Evolutionary conservation across 306 rosid species (phyloP).

Genomic region (Prunus persica): Prunus_persica_NCBIv2 NC_034016.1:14218501-14219000

Average conservation of each 20-base stretch:
- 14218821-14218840: neutral
- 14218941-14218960: conserved; percentile 41
- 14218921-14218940: conserved; percentile 53
- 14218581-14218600: conserved; percentile 30
- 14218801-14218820: too few species aligned
- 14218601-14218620: conserved; percentile 29
- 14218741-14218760: too few species aligned
- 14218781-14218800: too few species aligned
- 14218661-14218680: neutral
- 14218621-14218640: conserved; percentile 44
- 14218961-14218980: conserved; percentile 46
- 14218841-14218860: neutral
- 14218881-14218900: conserved; percentile 40
- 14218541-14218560: conserved; percentile 39
- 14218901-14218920: conserved; percentile 35
- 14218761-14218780: too few species aligned
- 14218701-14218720: neutral
- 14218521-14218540: conserved; percentile 74
- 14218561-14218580: conserved; percentile 32
- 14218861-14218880: conserved; percentile 30
- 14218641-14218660: conserved; percentile 44
- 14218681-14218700: neutral
- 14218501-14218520: conserved; percentile 56
- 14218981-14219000: conserved; percentile 38
- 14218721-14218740: too few species aligned